These are phyloP conservation scores for Petrea volubilis DNA, from an alignment of 257 asterid genomes.

Conservation along the genomic window DNA sequence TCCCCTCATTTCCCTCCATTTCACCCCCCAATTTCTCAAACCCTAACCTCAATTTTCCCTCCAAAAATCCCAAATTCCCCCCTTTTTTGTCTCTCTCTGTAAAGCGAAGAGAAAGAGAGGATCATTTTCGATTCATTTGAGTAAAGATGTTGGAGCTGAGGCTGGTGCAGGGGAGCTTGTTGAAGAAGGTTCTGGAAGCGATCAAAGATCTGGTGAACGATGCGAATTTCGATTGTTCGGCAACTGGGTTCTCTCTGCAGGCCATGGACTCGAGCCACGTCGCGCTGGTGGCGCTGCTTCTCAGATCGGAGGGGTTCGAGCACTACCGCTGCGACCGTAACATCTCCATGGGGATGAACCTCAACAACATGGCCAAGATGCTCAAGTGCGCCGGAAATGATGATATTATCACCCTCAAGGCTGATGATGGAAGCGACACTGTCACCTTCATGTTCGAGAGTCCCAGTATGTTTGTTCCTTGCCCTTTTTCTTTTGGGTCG, in stretches of 20 bases:
- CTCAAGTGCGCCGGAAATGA: conserved; percentile 65
- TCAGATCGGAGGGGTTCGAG: conserved; percentile 67
- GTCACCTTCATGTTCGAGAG: conserved; percentile 72
- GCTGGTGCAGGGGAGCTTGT: conserved; percentile 57
- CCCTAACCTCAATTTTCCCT: conserved; percentile 17
- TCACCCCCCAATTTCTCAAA: not conserved
- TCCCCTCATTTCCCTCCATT: conserved; percentile 6
- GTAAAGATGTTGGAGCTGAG: conserved; percentile 56
- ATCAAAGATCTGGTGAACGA: conserved; percentile 62
- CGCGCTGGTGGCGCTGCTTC: conserved; percentile 62
- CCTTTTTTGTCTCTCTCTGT: not conserved
- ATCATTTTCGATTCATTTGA: not conserved
- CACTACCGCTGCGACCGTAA: conserved; percentile 73
- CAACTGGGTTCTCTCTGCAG: conserved; percentile 64
- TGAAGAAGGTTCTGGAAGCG: conserved; percentile 63
- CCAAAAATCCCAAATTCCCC: not conserved
- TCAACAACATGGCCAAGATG: conserved; percentile 57
- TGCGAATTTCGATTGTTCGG: conserved; percentile 65
- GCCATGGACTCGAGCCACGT: conserved; percentile 78
- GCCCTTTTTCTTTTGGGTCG: not conserved
- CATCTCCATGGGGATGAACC: conserved; percentile 66
- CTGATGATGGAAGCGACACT: conserved; percentile 65
- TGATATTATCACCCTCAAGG: conserved; percentile 65
- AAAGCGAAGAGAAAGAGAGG: not conserved
- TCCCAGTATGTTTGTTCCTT: conserved; percentile 43